Conservation (phyloP, 2,329 filamentous ascomycete genomes). For the Sclerotinia borealis region DNA sequence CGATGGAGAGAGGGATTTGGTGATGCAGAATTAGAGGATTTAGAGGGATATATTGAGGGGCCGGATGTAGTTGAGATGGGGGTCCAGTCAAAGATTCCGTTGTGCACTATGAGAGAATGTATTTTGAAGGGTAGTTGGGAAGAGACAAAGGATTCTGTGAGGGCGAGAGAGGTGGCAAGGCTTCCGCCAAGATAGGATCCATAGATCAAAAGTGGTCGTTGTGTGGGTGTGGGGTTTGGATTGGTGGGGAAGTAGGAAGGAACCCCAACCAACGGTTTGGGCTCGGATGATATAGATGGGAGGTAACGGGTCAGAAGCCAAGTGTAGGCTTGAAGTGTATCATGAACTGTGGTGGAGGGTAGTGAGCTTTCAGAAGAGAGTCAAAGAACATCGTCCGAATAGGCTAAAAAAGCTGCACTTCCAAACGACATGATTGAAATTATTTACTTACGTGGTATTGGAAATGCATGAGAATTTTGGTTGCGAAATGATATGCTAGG, state of each 20-base stretch:
- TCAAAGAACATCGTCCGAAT: background rate
- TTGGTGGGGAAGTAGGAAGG: background rate
- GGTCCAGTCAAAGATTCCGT: conserved; percentile 61
- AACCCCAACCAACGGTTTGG: background rate
- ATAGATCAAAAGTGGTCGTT: conserved; percentile 39
- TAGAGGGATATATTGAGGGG: background rate
- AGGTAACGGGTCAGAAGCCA: conserved; percentile 21
- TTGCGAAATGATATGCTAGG: conserved; percentile 8
- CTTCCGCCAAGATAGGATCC: conserved; percentile 53
- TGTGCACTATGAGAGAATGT: conserved; percentile 46
- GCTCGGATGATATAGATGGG: conserved; percentile 11
- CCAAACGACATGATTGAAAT: too few relatives aligned
- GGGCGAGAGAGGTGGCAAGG: conserved; percentile 49
- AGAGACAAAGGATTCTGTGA: conserved; percentile 47
- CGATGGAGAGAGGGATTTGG: background rate
- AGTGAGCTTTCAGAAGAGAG: conserved; percentile 5
- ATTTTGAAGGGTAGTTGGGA: conserved; percentile 32
- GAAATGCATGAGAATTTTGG: background rate
- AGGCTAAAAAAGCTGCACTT: too few relatives aligned
- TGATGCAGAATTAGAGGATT: background rate
- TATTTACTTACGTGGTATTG: conserved; percentile 10
- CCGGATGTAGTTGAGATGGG: conserved; percentile 47
- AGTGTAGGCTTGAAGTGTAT: conserved; percentile 46
- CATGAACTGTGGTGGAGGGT: conserved; percentile 50
- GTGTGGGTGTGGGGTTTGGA: conserved; percentile 33